Percentiles rank a stretch among this genome's conserved stretches.
Conservation (phyloP, 208 protist species). For the Trypanosoma melophagium region DNA sequence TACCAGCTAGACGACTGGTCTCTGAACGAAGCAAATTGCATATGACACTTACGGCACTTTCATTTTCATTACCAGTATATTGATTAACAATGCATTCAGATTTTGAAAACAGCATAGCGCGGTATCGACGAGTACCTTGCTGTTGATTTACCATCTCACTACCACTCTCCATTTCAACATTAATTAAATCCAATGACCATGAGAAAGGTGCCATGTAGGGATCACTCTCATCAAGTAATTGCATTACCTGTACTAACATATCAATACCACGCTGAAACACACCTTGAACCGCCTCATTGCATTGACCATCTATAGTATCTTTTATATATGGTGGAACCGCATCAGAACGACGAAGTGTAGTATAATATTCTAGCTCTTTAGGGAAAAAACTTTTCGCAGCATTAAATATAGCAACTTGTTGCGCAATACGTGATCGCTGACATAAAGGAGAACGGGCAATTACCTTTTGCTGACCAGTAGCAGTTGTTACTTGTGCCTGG, state of each 20-base stretch:
- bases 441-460: not conserved
- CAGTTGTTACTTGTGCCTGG: not conserved
- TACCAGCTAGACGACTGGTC: slow-evolving; percentile 53
- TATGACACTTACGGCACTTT: slow-evolving; percentile 65
- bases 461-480: not conserved
- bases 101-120: too few species aligned
- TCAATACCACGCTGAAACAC: too few species aligned
- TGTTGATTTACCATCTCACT: too few species aligned
- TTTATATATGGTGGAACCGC: too few species aligned
- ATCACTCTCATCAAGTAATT: too few species aligned
- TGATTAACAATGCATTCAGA: slow-evolving; percentile 77
- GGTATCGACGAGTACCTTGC: too few species aligned
- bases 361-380: slow-evolving; percentile 2
- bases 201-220: too few species aligned
- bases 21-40: slow-evolving; percentile 64
- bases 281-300: too few species aligned
- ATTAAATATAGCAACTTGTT: not conserved
- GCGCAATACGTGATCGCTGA: not conserved
- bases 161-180: too few species aligned
- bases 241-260: too few species aligned
- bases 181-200: too few species aligned
- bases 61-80: slow-evolving; percentile 39
- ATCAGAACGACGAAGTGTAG: not conserved
- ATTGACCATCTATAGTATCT: too few species aligned
- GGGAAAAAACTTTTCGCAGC: not conserved